Evolutionary conservation across 345 rosid genomes (phyloP), one percentile per base, ranked within the genome.

Genomic region (Citrus mangshanensis): DNA sequence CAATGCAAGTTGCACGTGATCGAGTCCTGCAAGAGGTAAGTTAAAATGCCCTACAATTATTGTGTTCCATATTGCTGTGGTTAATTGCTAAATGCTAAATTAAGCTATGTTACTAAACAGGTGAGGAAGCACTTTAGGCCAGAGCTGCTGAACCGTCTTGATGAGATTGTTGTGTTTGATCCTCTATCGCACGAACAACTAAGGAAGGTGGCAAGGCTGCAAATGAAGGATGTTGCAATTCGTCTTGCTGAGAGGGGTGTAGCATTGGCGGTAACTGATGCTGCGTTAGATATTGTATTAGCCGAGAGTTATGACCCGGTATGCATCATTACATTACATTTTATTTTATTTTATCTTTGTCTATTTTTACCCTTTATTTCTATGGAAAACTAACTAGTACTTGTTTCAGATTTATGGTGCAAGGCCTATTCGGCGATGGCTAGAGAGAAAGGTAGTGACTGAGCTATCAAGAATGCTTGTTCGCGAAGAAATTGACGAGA

Each of bases 341-440:
- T 6, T 32, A 25, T 16, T 40, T 74, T 8, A 10, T 12, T 3
- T 6, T 8, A 16, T 7, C 1, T 4, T 1, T 0, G 4, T 38
- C 19, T 6, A 6, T 16, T 7, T 7, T 2, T 1, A 0, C 30
- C 0, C 3, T 22, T 3, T 5, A 22, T 68, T 14, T 37, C 12
- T 6, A 3, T 0, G 16, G 0, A 25, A 25, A 35, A n/a, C 51
- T 65, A 38, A 80, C 73, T 4, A 7, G 1, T 24, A 37, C 58
- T 51, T 35, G 77, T n/a, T 68, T 61, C 55, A 94, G 98, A 97
- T 93, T 1, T 96, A 93, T 71, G 97, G 99, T 9, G 97, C 98
- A 2, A 87, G 98, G 42, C 97, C 98, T 1, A 91, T 96, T 28
- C 83, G 99, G 82, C 91, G 99, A 70, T 96, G 98, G 99, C 93